Evolutionary conservation across 345 rosid genomes (phyloP).

Genomic region (Linum lewisii): DNA sequence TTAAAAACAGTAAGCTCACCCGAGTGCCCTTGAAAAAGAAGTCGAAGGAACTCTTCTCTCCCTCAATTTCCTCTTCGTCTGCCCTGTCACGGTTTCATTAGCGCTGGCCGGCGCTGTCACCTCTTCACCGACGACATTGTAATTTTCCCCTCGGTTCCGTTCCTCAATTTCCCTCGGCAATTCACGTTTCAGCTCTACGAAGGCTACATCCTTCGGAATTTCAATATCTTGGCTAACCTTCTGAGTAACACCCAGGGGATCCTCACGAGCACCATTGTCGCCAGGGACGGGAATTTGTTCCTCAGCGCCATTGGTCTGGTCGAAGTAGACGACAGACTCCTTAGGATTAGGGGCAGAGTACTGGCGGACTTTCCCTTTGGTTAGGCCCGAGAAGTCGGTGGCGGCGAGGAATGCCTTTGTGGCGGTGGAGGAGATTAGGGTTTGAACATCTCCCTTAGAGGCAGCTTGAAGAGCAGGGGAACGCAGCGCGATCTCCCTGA

Average conservation of each 20-base stretch:
- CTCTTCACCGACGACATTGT: constrained; percentile 16
- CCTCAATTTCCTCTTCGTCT: constrained; percentile 69
- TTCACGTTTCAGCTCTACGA: background rate
- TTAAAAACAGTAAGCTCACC: constrained; percentile 31
- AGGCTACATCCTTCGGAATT: constrained; percentile 10
- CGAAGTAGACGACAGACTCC: constrained; percentile 57
- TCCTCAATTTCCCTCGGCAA: constrained; percentile 18
- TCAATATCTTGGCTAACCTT: constrained; percentile 1
- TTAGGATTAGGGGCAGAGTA: constrained; percentile 35
- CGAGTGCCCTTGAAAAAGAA: constrained; percentile 76
- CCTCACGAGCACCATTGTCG: background rate
- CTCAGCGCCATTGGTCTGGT: constrained; percentile 11
- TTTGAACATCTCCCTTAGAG: constrained; percentile 46
- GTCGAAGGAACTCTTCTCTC: constrained; percentile 90
- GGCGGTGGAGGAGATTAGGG: constrained; percentile 42
- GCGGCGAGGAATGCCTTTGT: constrained; percentile 59
- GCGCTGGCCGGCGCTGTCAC: constrained; percentile 1
- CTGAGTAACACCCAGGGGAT: background rate
- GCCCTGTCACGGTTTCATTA: constrained; percentile 10
- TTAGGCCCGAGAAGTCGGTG: constrained; percentile 71
- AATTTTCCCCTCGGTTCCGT: constrained; percentile 12
- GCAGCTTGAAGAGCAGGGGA: constrained; percentile 36
- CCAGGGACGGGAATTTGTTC: constrained; percentile 1
- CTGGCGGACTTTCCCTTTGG: constrained; percentile 56
- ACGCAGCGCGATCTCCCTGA: constrained; percentile 55